Percentiles rank a stretch among this genome's conserved stretches.
phyloP scores from a whole-genome alignment of 1,284 basidiomycete species.

The Melampsora americana region DNA sequence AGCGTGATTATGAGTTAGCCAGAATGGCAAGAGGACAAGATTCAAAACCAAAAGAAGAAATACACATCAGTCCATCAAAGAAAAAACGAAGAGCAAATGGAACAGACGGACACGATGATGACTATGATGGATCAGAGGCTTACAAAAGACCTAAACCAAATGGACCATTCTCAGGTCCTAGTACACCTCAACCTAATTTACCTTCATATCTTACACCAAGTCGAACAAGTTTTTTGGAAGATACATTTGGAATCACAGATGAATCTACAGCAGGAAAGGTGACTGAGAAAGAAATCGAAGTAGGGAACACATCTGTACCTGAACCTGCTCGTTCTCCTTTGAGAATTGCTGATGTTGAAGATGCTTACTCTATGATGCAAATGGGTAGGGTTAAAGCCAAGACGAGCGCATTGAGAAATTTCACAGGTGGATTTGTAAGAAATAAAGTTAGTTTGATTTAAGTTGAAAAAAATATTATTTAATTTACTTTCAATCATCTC shows the following conservation, averaged over 20 bases:
- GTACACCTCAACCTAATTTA: neutral
- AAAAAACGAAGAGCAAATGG: constrained; percentile 11
- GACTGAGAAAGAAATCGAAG: constrained; percentile 1
- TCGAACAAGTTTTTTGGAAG: constrained; percentile 18
- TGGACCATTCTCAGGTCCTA: constrained; percentile 40
- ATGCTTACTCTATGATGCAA: constrained; percentile 41
- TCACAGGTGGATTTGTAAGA: constrained; percentile 38
- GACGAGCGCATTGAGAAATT: constrained; percentile 38
- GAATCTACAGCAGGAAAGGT: constrained; percentile 4
- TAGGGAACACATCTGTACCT: no score
- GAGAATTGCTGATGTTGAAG: constrained; percentile 31
- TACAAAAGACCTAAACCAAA: constrained; percentile 37
- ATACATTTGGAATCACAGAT: constrained; percentile 25
- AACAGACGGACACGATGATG: constrained; percentile 20
- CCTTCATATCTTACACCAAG: neutral
- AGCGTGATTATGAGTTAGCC: constrained; percentile 56
- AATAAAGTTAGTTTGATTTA: constrained; percentile 43
- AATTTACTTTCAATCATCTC: no score
- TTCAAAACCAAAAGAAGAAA: neutral
- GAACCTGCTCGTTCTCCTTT: constrained; percentile 21
- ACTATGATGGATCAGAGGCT: constrained; percentile 43
- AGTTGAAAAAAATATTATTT: neutral
- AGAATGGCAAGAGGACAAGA: constrained; percentile 27
- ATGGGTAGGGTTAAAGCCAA: constrained; percentile 41
- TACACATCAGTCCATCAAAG: constrained; percentile 27